phyloP scores from a whole-genome alignment of 495 filamentous ascomycete genomes.

The Pseudoneurospora amorphoporcata region DNA sequence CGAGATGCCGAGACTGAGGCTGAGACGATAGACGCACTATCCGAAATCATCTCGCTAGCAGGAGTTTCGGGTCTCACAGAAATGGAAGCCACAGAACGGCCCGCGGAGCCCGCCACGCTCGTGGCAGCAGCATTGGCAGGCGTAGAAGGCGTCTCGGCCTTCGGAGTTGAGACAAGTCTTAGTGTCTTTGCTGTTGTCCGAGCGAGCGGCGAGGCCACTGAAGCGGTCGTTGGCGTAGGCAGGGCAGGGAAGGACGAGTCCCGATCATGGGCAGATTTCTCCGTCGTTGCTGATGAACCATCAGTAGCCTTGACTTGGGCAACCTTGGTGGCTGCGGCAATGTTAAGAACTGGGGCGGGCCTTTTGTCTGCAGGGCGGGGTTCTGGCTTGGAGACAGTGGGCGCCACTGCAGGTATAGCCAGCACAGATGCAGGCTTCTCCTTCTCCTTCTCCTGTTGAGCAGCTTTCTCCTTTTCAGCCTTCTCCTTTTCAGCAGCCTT shows the following conservation, averaged over 20 bases:
- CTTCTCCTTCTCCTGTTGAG: not conserved
- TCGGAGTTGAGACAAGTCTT: conserved; percentile 62
- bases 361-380: conserved; percentile 33
- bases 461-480: conserved; percentile 1
- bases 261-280: conserved; percentile 24
- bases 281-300: conserved; percentile 13
- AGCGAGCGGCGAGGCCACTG: conserved; percentile 35
- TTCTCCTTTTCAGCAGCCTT: conserved; percentile 5
- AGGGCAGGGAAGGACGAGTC: conserved; percentile 38
- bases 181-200: conserved; percentile 45
- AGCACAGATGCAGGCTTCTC: not conserved
- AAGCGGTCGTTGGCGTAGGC: conserved; percentile 40
- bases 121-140: conserved; percentile 9
- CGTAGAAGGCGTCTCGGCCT: conserved; percentile 47
- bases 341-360: conserved; percentile 51
- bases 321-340: conserved; percentile 43
- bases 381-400: conserved; percentile 16
- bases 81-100: conserved; percentile 32
- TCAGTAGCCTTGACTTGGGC: conserved; percentile 18
- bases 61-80: conserved; percentile 68
- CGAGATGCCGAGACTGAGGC: conserved; percentile 64
- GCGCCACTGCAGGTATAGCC: conserved; percentile 28
- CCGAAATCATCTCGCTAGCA: conserved; percentile 62
- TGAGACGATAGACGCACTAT: conserved; percentile 67
- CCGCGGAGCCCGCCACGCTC: conserved; percentile 16